Base-by-base conservation (phyloP, 2,329 filamentous ascomycete genomes). In the Calonectria montana region DNA sequence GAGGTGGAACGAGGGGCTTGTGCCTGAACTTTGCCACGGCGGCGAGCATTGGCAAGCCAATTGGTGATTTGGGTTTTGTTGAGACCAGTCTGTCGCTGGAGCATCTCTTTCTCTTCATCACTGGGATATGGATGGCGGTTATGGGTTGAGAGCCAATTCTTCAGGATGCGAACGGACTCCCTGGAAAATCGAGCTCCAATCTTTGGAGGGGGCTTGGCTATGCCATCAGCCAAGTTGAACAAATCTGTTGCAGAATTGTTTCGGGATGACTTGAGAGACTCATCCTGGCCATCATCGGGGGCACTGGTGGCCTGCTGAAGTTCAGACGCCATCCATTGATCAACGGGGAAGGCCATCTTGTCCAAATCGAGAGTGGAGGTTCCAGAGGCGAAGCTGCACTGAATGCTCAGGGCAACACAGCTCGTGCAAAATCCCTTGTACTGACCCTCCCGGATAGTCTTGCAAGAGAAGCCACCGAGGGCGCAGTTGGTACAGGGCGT, bases 31-130 rank as follows among this genome's bases (percentile, higher is more conserved):
- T 97, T 98, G 77, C 94, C 92, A 73, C 95, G 90, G 69, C 95
- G 91, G 50, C 95, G 91, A 69, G 95, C 95, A 82, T 98, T 98
- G 71, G 95, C 95, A 57, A 98, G 90, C 95, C 95, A 98, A 81
- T 97, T 97, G 13, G 92, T 93, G 77, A 98, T 96, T 80, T 98
- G 96, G 16, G 89, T 93, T 78, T 94, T 91, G 81, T 91, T 95
- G 47, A 98, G 87, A 9, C 95, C 94, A 1, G 95, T 98, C 77
- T 93, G 90, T 57, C 90, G 88, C 82, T 95, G 93, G 29, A 98
- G 87, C 73, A 91, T 89, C 75, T 95, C 93, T 80, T 96, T 97
- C 80, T 98, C 94, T 70, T 95, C 92, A 50, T 97, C 95, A 39
- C 91, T 96, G 6, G 96, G 95, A 80, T 98, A 98, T 0, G 95